phyloP scores from a whole-genome alignment of 768 basidiomycete species.

The Agrocybe chaxingu region DNA sequence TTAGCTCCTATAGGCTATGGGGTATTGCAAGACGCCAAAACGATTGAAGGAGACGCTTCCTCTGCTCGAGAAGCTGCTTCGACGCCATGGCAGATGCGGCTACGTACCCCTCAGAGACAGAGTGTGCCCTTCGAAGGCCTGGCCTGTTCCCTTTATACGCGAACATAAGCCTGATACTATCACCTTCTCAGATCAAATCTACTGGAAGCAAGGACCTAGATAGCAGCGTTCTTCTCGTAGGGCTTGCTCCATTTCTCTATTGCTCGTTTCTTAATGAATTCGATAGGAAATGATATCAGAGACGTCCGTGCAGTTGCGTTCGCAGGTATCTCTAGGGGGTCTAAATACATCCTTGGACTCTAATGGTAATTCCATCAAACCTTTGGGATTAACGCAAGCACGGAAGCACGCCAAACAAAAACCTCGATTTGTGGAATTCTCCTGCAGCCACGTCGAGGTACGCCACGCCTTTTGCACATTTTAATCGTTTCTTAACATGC shows the following conservation, averaged over 20 bases:
- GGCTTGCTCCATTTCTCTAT: constrained; percentile 2
- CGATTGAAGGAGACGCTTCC: constrained; percentile 55
- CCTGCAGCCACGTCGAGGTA: constrained; percentile 65
- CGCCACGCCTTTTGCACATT: constrained; percentile 2
- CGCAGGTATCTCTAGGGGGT: constrained; percentile 42
- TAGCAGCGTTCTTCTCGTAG: constrained; percentile 61
- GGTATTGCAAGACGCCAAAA: constrained; percentile 67
- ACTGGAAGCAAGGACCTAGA: constrained; percentile 46
- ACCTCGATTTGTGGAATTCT: constrained; percentile 78
- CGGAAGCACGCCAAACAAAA: constrained; percentile 45
- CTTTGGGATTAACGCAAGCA: constrained; percentile 47
- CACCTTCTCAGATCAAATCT: constrained; percentile 31
- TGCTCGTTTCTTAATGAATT: neutral
- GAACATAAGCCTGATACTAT: constrained; percentile 2
- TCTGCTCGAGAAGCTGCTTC: constrained; percentile 58
- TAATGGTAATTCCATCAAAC: constrained; percentile 40
- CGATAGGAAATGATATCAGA: constrained; percentile 76
- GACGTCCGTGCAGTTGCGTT: constrained; percentile 48
- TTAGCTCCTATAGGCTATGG: constrained; percentile 21
- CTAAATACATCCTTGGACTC: constrained; percentile 52
- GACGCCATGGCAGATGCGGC: constrained; percentile 65
- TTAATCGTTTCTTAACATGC: neutral
- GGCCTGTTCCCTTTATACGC: neutral
- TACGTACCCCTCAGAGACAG: constrained; percentile 63
- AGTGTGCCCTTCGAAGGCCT: constrained; percentile 78